Conservation (phyloP, 2,329 filamentous ascomycete species). For the Ceratocystis variospora region DNA sequence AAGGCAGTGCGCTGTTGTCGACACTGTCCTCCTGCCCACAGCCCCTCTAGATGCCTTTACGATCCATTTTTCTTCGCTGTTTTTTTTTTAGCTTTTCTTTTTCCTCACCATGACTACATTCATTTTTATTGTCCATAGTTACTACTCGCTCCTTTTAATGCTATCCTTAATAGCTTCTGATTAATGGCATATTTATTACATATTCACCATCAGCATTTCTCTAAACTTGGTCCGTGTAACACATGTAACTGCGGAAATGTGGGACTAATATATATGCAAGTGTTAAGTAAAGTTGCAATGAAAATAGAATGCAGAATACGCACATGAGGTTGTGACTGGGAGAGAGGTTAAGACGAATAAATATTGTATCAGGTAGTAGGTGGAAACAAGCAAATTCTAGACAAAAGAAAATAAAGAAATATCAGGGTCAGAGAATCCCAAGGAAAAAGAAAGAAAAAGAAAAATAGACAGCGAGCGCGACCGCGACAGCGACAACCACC, state of each 20-base stretch:
- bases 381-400: not conserved
- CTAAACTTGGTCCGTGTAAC: not conserved
- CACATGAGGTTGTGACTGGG: not conserved
- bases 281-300: no score
- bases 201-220: not conserved
- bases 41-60: not conserved
- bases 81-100: not conserved
- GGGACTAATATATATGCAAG: not conserved
- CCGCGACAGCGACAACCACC: no score
- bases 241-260: not conserved
- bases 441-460: not conserved
- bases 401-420: not conserved
- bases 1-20: not conserved
- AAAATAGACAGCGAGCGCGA: no score
- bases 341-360: not conserved
- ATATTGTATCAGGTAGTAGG: not conserved
- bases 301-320: no score
- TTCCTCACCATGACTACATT: not conserved
- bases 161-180: not conserved
- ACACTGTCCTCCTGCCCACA: not conserved
- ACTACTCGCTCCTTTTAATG: constrained; percentile 3
- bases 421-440: not conserved
- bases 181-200: not conserved
- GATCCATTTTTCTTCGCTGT: not conserved
- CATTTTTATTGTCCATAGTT: not conserved